Conservation (phyloP, 2,329 filamentous ascomycete species). For the Xylaria sp. region DNA sequence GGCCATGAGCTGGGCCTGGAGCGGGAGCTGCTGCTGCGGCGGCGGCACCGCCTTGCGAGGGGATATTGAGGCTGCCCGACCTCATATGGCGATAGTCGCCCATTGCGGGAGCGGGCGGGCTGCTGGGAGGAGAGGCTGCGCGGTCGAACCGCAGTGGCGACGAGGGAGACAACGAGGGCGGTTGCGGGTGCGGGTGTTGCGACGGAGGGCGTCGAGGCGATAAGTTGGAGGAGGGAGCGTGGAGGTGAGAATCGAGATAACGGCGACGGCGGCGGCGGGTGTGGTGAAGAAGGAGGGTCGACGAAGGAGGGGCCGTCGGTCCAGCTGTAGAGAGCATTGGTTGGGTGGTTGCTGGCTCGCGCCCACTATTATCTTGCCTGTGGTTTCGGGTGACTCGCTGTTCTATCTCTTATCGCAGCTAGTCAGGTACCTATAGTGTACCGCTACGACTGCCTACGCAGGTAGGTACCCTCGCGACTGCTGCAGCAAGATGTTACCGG, state of each 20-base stretch:
- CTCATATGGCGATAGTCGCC: slow-evolving; percentile 68
- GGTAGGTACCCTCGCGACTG: neutral
- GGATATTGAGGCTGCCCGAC: slow-evolving; percentile 67
- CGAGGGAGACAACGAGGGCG: slow-evolving; percentile 18
- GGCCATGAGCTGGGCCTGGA: slow-evolving; percentile 43
- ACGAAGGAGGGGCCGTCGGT: slow-evolving; percentile 39
- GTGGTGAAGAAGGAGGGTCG: slow-evolving; percentile 40
- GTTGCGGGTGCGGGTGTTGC: slow-evolving; percentile 9
- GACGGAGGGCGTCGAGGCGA: slow-evolving; percentile 13
- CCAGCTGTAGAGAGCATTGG: slow-evolving; percentile 39
- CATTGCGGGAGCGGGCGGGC: slow-evolving; percentile 48
- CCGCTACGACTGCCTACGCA: neutral
- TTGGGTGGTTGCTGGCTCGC: slow-evolving; percentile 27
- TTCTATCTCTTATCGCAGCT: slow-evolving; percentile 32
- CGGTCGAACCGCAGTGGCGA: slow-evolving; percentile 37
- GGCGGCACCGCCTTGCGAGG: slow-evolving; percentile 54
- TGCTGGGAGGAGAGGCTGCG: slow-evolving; percentile 31
- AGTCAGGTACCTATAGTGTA: neutral
- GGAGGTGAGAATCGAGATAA: slow-evolving; percentile 34
- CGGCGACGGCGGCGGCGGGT: slow-evolving; percentile 31
- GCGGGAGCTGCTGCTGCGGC: slow-evolving; percentile 44
- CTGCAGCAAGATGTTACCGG: neutral
- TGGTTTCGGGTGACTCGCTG: slow-evolving; percentile 25
- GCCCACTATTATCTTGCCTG: slow-evolving; percentile 32
- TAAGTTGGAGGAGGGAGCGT: slow-evolving; percentile 19